Base-by-base conservation (phyloP, 108 stramenopile genomes). In the Skeletonema marinoi region DNA sequence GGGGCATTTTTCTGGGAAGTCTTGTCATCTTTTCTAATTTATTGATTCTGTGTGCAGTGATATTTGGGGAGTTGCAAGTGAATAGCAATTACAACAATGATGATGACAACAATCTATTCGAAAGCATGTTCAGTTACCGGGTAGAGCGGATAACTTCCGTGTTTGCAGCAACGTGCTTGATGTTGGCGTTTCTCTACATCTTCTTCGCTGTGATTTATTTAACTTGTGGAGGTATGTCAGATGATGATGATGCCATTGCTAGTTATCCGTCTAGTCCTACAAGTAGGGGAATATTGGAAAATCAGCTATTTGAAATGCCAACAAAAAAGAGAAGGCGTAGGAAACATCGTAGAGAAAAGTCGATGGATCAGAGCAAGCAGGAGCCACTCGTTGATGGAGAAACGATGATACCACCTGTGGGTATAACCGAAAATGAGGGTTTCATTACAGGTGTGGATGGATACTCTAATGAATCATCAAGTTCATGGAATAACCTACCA, bases 31-130 rank as follows among this genome's bases (percentile, higher is more conserved):
- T 95, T 87, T 88, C 92, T 29, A 95, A 95, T 75, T 65, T 95
- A 60, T 66, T 89, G 35, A 60, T 95, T 25, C 65, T 95, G 17
- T 89, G 88, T 73, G 92, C 94, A 16, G 92, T 95, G 3, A 80
- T 95, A 62, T 84, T 95, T 64, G 94, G 94, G 64, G 94, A 95
- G 85, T 82, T 95, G 60, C 74, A 86, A 68, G 93, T 94, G 75
- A 80, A 90, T 80, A n/a, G 7, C 68, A 75, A 85, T 42, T 68
- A 76, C 66, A 85, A 75, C 39, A 74, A 80, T 30, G 82, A 82
- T 64, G 74, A 81, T 29, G 63, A 63, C 70, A 77, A 74, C 44
- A 73, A 54, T 68, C 73, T 56, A 56, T 56, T 56, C 41, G 74
- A 71, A 54, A 85, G 66, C 12, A 73, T 68, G 64, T 58, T 70